Percentiles rank a stretch among this genome's conserved stretches.
Conservation (phyloP, 306 rosid species). For the Malus asiatica region DNA sequence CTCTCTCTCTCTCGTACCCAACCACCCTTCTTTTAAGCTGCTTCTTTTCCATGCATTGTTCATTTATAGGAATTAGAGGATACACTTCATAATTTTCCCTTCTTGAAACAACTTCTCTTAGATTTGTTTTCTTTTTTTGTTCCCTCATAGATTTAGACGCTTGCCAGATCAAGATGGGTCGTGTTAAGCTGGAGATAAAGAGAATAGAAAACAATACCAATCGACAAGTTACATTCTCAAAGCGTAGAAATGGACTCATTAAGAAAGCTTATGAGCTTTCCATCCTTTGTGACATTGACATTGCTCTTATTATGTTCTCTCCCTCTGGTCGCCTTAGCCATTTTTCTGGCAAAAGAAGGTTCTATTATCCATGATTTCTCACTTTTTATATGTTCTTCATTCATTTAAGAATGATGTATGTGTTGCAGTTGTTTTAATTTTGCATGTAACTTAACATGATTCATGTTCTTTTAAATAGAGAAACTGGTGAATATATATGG, state of each 20-base stretch:
- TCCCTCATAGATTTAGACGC: not conserved
- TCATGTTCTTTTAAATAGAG: not conserved
- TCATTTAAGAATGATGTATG: not conserved
- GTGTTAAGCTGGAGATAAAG: conserved; percentile 78
- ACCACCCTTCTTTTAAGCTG: conserved; percentile 41
- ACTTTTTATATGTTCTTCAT: not conserved
- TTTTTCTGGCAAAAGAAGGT: conserved; percentile 71
- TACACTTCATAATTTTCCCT: not conserved
- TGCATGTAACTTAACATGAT: not conserved
- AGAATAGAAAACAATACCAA: conserved; percentile 69
- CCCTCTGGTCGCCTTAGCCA: conserved; percentile 57
- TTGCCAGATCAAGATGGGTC: conserved; percentile 49
- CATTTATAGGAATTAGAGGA: conserved; percentile 9
- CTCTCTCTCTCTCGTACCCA: conserved; percentile 29
- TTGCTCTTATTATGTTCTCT: conserved; percentile 80
- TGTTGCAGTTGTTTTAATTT: not conserved
- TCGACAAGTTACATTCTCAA: conserved; percentile 80
- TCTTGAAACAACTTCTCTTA: not conserved
- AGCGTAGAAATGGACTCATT: conserved; percentile 80
- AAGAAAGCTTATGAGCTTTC: conserved; percentile 81
- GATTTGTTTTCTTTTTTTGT: not conserved
- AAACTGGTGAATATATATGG: not conserved
- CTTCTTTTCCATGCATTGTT: conserved; percentile 30
- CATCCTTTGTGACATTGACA: conserved; percentile 73
- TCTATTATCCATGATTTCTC: not conserved